phyloP scores from a whole-genome alignment of 176 grass and related monocot species.

The Chloris gayana region DNA sequence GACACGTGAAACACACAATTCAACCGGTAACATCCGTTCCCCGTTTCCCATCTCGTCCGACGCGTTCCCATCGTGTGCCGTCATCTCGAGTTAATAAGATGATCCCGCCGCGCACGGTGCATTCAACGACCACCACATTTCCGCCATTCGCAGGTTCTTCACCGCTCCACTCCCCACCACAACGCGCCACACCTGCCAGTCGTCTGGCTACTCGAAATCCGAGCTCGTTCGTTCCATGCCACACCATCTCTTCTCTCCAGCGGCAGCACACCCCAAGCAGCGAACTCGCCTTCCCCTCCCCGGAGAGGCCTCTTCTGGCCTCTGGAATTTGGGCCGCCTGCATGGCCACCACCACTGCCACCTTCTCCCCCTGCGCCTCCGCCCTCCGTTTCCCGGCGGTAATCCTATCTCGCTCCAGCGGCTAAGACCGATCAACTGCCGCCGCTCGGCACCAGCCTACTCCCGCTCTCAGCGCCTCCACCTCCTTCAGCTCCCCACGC shows the following conservation, averaged over 20 bases:
- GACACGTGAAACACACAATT: too few species aligned
- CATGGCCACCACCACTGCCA: neutral
- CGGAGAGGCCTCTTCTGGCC: neutral
- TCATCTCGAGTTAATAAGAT: neutral
- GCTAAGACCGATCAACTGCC: neutral
- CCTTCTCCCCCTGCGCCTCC: neutral
- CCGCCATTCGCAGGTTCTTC: neutral
- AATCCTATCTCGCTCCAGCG: neutral
- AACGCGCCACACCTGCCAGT: too few species aligned
- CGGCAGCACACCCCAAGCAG: constrained; percentile 17
- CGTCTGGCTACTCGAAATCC: neutral
- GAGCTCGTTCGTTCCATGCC: constrained; percentile 49
- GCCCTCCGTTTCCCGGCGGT: neutral
- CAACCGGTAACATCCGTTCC: too few species aligned
- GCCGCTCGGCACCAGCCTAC: neutral
- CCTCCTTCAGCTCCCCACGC: neutral
- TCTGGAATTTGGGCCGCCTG: neutral
- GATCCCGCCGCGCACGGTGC: constrained; percentile 31
- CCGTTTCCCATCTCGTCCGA: neutral
- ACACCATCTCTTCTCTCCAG: constrained; percentile 29
- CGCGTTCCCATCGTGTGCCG: neutral
- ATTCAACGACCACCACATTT: constrained; percentile 27
- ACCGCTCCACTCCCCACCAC: neutral
- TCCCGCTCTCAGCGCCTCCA: neutral
- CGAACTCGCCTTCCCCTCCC: constrained; percentile 11